phyloP scores from a whole-genome alignment of 2,329 filamentous ascomycete species.

The Penicillium hesseltinei region DNA sequence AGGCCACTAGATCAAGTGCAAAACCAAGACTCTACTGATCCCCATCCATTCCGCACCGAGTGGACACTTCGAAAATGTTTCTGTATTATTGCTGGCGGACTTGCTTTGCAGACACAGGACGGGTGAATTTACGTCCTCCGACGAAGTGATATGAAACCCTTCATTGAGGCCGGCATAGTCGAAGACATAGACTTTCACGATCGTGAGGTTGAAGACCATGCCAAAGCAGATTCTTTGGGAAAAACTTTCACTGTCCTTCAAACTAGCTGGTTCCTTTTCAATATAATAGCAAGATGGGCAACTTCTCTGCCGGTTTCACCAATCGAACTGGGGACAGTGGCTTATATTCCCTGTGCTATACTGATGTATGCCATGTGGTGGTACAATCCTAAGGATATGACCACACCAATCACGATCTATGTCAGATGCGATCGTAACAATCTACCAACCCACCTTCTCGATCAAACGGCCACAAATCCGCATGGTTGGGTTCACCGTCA shows the following conservation, averaged over 20 bases:
- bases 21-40: not conserved
- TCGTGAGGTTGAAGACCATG: conserved; percentile 16
- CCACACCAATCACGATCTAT: not conserved
- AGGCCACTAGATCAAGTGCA: not conserved
- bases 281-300: conserved; percentile 12
- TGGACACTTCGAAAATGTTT: not conserved
- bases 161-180: conserved; percentile 10
- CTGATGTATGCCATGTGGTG: not conserved
- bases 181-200: not conserved
- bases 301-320: too few relatives aligned
- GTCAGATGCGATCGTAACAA: not conserved
- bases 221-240: conserved; percentile 16
- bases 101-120: conserved; percentile 9
- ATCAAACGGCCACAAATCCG: not conserved
- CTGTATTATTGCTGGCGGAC: not conserved
- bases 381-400: not conserved
- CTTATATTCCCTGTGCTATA: not conserved
- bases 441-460: not conserved
- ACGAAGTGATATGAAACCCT: conserved; percentile 1
- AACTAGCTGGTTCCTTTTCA: conserved; percentile 9
- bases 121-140: conserved; percentile 8
- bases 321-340: too few relatives aligned
- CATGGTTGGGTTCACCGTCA: not conserved
- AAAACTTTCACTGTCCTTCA: conserved; percentile 17
- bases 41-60: not conserved